Base-by-base conservation (phyloP, 192 early-diverging fungal genomes). In the Backusella macrospora region DNA sequence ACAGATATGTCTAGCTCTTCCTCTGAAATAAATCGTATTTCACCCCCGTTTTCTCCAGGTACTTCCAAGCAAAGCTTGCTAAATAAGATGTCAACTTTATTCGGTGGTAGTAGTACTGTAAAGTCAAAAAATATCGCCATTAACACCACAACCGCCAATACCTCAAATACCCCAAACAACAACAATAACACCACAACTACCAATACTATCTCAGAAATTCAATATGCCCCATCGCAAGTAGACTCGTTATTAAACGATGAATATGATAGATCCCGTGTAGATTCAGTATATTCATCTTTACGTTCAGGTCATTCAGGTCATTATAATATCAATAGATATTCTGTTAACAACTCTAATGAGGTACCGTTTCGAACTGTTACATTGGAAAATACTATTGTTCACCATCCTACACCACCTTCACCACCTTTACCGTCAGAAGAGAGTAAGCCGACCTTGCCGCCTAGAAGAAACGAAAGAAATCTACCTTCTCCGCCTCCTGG, bases 201-300 rank as follows among this genome's bases (percentile, higher is more conserved):
- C 40, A 40, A 65, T 7, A 65, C 39, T 10, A 52, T 12, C 10
- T n/a, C 12, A 9, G 37, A 14, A 68, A 47, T 47, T 21, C 23
- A 46, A 21, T 16, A 21, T 59, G 9, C 21, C 4, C 8, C 21
- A 13, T 10, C 65, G 4, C 39, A 47, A 23, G 67, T 37, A 23
- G 67, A 68, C 34, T 68, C 67, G 6, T 29, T 68, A 43, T 46
- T 68, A 29, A 34, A 23, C 18, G 76, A 72, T 40, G 69, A 66
- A 44, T 39, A 63, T 3, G 71, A 45, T 7, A 70, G 38, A 8
- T 77, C 76, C 5, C 42, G 76, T 4, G 70, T 77, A 37, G 76
- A 77, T 39, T 77, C 76, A 2, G 59, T 77, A 40, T 77, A 52
- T 55, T 72, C 76, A 15, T 45, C 76, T 68, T 6, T 77, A 45